Evolutionary conservation across 2,329 filamentous ascomycete genomes (phyloP).

Genomic region (Microcera coccophila): DNA sequence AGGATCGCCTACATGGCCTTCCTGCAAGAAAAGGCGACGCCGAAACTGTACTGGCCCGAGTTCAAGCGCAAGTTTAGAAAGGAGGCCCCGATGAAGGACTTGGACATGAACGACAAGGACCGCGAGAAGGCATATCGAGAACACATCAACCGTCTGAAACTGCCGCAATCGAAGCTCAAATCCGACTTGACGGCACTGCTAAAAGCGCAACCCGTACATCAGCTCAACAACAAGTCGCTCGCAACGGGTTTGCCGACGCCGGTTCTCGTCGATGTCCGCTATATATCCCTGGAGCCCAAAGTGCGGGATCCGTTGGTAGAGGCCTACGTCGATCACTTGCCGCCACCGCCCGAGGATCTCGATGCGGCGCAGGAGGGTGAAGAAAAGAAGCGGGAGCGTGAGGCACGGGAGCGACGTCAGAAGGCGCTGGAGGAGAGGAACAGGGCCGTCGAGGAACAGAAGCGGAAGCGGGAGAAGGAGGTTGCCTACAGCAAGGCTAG

Average conservation of each 20-base stretch:
- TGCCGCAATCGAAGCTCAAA: conserved; percentile 63
- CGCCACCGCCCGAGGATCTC: conserved; percentile 50
- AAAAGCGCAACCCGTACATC: conserved; percentile 53
- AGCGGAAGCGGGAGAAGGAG: conserved; percentile 54
- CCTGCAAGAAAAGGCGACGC: conserved; percentile 74
- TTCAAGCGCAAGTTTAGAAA: conserved; percentile 89
- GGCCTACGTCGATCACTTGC: conserved; percentile 62
- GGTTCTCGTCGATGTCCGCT: conserved; percentile 64
- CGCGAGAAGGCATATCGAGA: conserved; percentile 78
- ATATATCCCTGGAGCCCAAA: conserved; percentile 59
- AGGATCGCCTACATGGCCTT: conserved; percentile 77
- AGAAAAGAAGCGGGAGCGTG: conserved; percentile 44
- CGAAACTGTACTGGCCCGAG: conserved; percentile 95
- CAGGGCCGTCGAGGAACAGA: conserved; percentile 59
- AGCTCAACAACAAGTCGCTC: conserved; percentile 58
- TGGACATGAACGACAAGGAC: conserved; percentile 67
- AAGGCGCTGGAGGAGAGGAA: conserved; percentile 65
- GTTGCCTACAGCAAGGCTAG: conserved; percentile 58
- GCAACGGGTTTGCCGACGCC: conserved; percentile 56
- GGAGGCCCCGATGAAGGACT: conserved; percentile 74
- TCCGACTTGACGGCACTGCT: conserved; percentile 65
- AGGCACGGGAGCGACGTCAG: conserved; percentile 57
- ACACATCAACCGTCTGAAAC: conserved; percentile 62
- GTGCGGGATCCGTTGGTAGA: conserved; percentile 63
- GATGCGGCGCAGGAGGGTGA: conserved; percentile 47